Evolutionary conservation across 345 rosid genomes (phyloP).

Genomic region (Syzygium aromaticum): DNA sequence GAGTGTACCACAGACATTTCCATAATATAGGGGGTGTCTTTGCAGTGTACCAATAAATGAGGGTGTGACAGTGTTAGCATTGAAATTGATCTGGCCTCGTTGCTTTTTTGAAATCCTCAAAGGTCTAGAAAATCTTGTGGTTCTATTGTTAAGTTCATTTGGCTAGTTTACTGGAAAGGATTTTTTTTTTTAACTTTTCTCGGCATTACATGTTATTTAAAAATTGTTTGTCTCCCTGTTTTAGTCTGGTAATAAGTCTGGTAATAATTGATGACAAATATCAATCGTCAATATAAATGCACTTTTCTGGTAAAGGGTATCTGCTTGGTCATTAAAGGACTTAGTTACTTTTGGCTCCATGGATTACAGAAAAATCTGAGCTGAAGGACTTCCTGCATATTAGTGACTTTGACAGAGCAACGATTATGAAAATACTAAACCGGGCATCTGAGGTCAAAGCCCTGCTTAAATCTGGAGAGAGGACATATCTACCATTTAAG

Average conservation of each 20-base stretch:
- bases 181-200: not conserved
- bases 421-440: conserved; percentile 58
- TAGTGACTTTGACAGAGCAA: conserved; percentile 75
- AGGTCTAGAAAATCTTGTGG: not conserved
- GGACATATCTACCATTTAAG: conserved; percentile 66
- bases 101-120: not conserved
- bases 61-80: not conserved
- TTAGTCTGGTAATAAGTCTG: not conserved
- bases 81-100: not conserved
- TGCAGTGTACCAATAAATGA: not conserved
- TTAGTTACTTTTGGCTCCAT: conserved; percentile 3
- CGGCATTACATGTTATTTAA: not conserved
- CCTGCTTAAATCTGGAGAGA: conserved; percentile 77
- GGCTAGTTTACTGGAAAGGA: not conserved
- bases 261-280: not conserved
- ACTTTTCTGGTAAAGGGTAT: not conserved
- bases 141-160: not conserved
- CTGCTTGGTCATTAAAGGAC: not conserved
- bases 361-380: conserved; percentile 31
- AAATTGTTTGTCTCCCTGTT: not conserved
- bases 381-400: conserved; percentile 73
- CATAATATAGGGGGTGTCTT: not conserved
- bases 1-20: not conserved
- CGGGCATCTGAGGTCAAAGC: conserved; percentile 81
- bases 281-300: not conserved